Evolutionary conservation across 768 basidiomycete genomes (phyloP).

Genomic region (Fibroporia radiculosa): DNA sequence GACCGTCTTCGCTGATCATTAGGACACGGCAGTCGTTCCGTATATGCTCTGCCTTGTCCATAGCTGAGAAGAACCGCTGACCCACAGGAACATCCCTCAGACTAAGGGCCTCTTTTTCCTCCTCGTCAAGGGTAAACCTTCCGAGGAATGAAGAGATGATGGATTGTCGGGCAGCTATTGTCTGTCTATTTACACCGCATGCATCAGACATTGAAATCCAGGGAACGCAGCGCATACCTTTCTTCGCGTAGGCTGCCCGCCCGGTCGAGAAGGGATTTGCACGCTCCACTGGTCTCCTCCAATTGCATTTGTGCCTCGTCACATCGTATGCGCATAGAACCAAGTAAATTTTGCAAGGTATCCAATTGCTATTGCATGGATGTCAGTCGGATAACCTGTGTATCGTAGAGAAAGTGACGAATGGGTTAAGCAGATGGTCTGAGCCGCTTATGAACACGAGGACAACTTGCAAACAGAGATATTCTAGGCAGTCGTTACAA

Average conservation of each 20-base stretch:
- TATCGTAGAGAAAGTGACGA: too few relatives aligned
- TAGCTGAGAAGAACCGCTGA: slow-evolving; percentile 67
- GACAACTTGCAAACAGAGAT: too few relatives aligned
- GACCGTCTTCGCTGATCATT: slow-evolving; percentile 77
- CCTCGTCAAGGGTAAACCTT: slow-evolving; percentile 75
- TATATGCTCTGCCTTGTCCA: slow-evolving; percentile 82
- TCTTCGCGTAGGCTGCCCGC: slow-evolving; percentile 72
- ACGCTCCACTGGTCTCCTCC: slow-evolving; percentile 65
- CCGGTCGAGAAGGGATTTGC: slow-evolving; percentile 72
- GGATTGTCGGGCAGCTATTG: slow-evolving; percentile 61
- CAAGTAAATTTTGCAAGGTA: slow-evolving; percentile 68
- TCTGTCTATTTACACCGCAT: slow-evolving; percentile 41
- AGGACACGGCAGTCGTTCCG: slow-evolving; percentile 79
- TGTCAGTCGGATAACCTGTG: slow-evolving; percentile 1
- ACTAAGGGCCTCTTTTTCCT: slow-evolving; percentile 65
- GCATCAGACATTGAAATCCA: not conserved
- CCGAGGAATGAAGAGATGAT: slow-evolving; percentile 75
- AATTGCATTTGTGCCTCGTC: slow-evolving; percentile 79
- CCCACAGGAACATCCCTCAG: slow-evolving; percentile 77
- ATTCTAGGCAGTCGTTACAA: too few relatives aligned
- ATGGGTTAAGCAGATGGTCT: too few relatives aligned
- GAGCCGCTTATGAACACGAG: too few relatives aligned
- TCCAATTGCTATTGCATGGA: slow-evolving; percentile 62
- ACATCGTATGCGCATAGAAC: slow-evolving; percentile 74
- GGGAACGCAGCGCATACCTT: slow-evolving; percentile 43